These are phyloP conservation scores for Adansonia gregorii DNA, from an alignment of 441 rosid species.

Conservation along the genomic window DNA sequence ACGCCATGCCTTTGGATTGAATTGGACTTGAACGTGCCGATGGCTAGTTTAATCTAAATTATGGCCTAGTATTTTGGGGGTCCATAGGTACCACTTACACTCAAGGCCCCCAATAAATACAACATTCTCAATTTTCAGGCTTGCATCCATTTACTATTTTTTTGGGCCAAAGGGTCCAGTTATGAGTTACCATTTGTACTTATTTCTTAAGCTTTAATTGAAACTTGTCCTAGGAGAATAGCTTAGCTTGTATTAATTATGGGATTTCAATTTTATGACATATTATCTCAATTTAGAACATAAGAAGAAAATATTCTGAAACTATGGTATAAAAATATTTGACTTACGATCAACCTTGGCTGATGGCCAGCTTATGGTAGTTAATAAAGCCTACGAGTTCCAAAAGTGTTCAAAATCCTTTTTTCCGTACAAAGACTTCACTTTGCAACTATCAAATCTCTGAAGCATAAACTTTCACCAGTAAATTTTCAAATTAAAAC, in stretches of 20 bases:
- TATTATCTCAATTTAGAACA: neutral
- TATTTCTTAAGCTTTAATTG: neutral
- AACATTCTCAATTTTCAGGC: neutral
- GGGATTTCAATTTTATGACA: neutral
- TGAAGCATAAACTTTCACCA: no score
- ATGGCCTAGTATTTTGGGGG: neutral
- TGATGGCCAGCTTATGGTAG: no score
- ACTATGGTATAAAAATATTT: neutral
- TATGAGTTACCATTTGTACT: neutral
- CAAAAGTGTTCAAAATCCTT: no score
- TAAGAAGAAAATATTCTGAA: neutral
- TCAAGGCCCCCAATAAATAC: neutral
- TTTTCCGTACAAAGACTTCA: no score
- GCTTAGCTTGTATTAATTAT: neutral
- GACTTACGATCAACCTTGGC: no score
- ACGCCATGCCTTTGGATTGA: no score
- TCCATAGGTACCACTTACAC: neutral
- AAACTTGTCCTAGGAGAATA: neutral
- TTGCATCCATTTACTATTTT: neutral
- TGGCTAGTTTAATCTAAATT: neutral
- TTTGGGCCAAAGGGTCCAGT: conserved; percentile 2
- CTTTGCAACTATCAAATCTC: no score
- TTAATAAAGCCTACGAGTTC: no score
- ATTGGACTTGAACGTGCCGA: neutral
- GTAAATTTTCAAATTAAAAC: no score